Percentiles rank a stretch among this genome's conserved stretches.
Conservation (phyloP, 2,329 filamentous ascomycete genomes). For the Pseudogymnoascus sp. region DNA sequence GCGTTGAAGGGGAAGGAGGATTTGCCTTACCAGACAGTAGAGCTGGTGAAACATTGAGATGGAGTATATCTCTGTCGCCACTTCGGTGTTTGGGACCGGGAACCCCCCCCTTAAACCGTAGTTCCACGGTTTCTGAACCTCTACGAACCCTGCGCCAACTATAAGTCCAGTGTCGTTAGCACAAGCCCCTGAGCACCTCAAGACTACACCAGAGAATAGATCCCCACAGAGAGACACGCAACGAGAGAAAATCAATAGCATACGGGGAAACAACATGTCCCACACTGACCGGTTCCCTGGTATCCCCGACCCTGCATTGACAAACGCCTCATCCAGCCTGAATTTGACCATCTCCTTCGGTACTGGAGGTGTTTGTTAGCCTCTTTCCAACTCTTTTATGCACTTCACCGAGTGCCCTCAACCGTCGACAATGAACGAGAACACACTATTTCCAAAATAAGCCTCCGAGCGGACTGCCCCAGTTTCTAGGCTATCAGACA, state of each 20-base stretch:
- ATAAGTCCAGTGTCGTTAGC: not conserved
- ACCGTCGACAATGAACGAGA: not conserved
- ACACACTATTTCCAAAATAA: conserved; percentile 4
- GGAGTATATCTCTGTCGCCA: not conserved
- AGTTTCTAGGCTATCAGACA: not conserved
- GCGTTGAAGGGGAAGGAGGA: not conserved
- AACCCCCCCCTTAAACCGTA: not conserved
- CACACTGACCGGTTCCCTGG: not conserved
- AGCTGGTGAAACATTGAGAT: not conserved
- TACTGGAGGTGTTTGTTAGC: not conserved
- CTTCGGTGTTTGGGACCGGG: not conserved
- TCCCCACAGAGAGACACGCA: not conserved
- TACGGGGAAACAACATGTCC: not conserved
- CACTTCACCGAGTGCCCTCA: not conserved
- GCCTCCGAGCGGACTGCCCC: not conserved
- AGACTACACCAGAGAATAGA: not conserved
- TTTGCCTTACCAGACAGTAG: not conserved
- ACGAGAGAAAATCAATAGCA: not conserved
- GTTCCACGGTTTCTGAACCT: not conserved
- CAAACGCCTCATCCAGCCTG: not conserved
- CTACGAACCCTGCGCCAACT: not conserved
- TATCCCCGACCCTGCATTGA: not conserved
- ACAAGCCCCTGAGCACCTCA: not conserved
- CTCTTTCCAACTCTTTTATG: not conserved
- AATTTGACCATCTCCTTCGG: not conserved